Base-by-base conservation (phyloP, 2,329 filamentous ascomycete genomes). In the Exophiala alcalophila region DNA sequence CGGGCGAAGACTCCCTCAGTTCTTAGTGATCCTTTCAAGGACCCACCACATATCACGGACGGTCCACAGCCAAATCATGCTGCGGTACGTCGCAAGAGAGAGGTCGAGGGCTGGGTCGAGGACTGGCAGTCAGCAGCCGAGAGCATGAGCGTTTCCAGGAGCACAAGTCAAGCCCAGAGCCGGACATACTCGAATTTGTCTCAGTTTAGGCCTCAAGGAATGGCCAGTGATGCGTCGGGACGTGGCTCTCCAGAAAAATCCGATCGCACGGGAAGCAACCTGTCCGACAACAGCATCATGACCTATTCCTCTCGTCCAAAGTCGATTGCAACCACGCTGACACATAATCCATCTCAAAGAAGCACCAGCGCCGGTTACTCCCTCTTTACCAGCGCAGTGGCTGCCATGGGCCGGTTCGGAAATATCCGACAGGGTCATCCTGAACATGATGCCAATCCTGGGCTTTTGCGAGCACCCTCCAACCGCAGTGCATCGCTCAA, bases 221-320 rank as follows among this genome's bases (percentile, higher is more conserved):
- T 25, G 4, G 40, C 26, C n/a, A 38, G 40, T 21, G 40, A 46
- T 14, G 28, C 19, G 8, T 40, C 44, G 5, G 46, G 53, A 27
- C 48, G 51, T 15, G 49, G 51, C 3, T 57, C 51, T 5, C 65
- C 2, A 69, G 67, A 32, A 68, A 71, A 58, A 40, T 73, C 77
- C 25, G 69, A 69, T 4, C 68, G 77, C 19, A 79, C 76, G 4
- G 74, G 66, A 20, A 80, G 76, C 54, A 77, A 74, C 54, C 58
- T 80, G 2, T 80, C 77, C 1, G 78, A 81, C 40, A 69, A 69
- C 9, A 74, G 55, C 39, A 44, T 51, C n/a, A 19, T 28, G 15
- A 56, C 45, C 24, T 40, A 12, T 14, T 32, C 42, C 15, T 52
- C 50, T 2, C 34, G 42, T n/a, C 44, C 46, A 23, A 40, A 42